Evolutionary conservation across 495 filamentous ascomycete species (phyloP), one percentile per base, ranked within the genome.

Genomic region (Xylaria nigripes): DNA sequence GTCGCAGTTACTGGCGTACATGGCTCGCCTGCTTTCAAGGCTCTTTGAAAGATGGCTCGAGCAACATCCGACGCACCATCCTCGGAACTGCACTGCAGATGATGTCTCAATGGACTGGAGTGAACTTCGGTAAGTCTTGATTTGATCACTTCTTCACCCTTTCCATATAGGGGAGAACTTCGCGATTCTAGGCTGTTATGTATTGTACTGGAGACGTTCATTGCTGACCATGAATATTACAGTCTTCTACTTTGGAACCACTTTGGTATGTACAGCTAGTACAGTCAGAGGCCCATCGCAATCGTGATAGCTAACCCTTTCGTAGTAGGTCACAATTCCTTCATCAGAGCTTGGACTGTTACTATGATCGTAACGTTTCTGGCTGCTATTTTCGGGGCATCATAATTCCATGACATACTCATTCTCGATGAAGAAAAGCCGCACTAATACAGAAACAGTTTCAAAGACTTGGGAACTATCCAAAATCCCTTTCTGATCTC

Each of bases 181-280:
- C n/a, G n/a, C n/a, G n/a, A n/a, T n/a, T n/a, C n/a, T n/a, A n/a
- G n/a, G n/a, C 27, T 29, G 4, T 4, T 9, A 29, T 9, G 9
- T 4, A 29, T 4, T 29, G 27, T 9, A 29, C 27, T 29, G 27
- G 27, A 29, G 27, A 9, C 18, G n/a, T 40, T 8, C 9, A 6
- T 40, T 40, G 3, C 36, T 40, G 9, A 40, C 36, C 36, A 18
- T 40, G 36, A 19, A 16, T 18, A 40, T 40, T 12, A 40, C 36
- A 40, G 84, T 94, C 73, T 92, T 94, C 81, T 95, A 91, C 77
- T 93, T 86, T 69, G 84, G 84, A 42, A 89, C 86, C 24, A 79
- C 83, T 47, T 92, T 91, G 51, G 51, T 53, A 53, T 19, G 51
- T 53, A 36, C 4, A 18, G 32, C 0, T 22, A n/a, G 15, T 4